Evolutionary conservation across 2,329 filamentous ascomycete genomes (phyloP).

Genomic region (Colletotrichum horii): DNA sequence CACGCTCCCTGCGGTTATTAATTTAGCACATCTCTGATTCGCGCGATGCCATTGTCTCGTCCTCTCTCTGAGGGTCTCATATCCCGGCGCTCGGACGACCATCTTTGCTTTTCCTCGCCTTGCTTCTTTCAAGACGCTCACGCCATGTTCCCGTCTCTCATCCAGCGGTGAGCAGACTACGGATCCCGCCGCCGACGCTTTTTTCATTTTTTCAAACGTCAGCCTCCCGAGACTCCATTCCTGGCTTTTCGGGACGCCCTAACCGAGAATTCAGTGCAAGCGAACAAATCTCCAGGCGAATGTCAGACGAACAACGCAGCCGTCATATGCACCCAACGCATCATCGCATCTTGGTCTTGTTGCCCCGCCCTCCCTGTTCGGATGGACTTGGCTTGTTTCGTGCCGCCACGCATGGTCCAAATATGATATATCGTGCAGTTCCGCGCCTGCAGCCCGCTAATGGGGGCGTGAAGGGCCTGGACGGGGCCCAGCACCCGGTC

Average conservation of each 20-base stretch:
- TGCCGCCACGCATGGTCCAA: slow-evolving; percentile 1
- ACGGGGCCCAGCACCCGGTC: background rate
- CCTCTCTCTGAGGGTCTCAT: slow-evolving; percentile 15
- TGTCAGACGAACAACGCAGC: background rate
- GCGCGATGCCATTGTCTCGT: slow-evolving; percentile 12
- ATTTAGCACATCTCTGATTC: background rate
- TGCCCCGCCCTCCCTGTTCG: background rate
- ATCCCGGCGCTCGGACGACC: slow-evolving; percentile 1
- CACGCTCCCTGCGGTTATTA: slow-evolving; percentile 5
- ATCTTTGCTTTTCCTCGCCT: slow-evolving; percentile 12
- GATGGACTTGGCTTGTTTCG: slow-evolving; percentile 1
- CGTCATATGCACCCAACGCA: background rate
- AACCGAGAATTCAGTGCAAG: background rate
- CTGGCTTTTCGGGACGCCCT: background rate
- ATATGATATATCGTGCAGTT: slow-evolving; percentile 12
- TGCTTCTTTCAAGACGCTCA: slow-evolving; percentile 10
- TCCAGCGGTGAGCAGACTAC: slow-evolving; percentile 11
- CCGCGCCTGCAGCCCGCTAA: slow-evolving; percentile 1
- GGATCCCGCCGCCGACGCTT: background rate
- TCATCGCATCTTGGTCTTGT: background rate
- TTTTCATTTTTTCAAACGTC: background rate
- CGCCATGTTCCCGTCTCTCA: slow-evolving; percentile 12
- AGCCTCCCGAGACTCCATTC: slow-evolving; percentile 10
- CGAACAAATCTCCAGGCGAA: background rate
- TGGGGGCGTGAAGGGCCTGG: background rate